These are phyloP conservation scores for Raphanus raphanistrum DNA, from an alignment of 345 rosid species.

Conservation along the genomic window DNA sequence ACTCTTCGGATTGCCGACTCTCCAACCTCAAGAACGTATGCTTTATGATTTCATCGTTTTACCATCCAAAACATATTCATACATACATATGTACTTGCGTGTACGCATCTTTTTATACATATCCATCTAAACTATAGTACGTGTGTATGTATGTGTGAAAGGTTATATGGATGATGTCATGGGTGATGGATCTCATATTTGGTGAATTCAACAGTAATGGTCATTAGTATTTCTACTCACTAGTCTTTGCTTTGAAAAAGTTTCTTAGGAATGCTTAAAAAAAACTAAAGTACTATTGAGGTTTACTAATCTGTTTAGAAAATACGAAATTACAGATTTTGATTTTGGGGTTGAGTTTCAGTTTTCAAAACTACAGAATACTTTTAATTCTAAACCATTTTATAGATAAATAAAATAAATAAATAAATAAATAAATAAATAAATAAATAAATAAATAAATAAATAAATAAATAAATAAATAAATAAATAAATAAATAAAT, in stretches of 20 bases:
- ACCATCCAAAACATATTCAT: conserved; percentile 19
- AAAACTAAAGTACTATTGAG: not conserved
- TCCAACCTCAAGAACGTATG: conserved; percentile 55
- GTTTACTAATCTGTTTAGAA: not conserved
- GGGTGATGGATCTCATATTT: conserved; percentile 21
- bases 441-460: not conserved
- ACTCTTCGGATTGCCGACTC: conserved; percentile 82
- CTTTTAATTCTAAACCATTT: not conserved
- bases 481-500: too few species aligned
- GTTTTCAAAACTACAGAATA: not conserved
- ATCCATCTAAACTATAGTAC: not conserved
- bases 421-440: not conserved
- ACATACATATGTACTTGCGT: conserved; percentile 15
- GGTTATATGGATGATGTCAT: conserved; percentile 24
- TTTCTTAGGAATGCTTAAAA: not conserved
- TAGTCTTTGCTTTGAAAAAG: not conserved
- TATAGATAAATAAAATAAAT: not conserved
- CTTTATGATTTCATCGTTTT: conserved; percentile 43
- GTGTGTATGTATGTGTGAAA: conserved; percentile 8
- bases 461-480: not conserved
- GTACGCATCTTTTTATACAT: conserved; percentile 25
- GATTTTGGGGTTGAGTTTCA: not conserved
- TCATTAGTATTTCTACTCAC: not conserved
- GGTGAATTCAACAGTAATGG: not conserved
- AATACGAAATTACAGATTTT: not conserved